Base-by-base conservation (phyloP, 495 filamentous ascomycete genomes). In the Aspergillus incahuasiensis region DNA sequence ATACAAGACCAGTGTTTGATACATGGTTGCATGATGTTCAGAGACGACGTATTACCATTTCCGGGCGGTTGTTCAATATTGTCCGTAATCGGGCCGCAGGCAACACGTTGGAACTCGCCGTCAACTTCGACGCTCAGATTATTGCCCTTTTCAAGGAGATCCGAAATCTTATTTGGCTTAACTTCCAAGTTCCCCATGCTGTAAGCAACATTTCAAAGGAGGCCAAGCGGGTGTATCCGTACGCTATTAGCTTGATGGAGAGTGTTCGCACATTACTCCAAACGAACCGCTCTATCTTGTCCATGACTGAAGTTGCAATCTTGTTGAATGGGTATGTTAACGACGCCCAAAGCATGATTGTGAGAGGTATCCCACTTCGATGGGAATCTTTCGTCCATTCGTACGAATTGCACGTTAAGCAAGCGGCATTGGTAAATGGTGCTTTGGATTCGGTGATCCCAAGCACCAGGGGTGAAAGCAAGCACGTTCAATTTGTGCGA, bases 141-240 rank as follows among this genome's bases (percentile, higher is more conserved):
- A 99, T 97, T 68, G 89, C 91, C 0, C 73, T 99, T 28, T 99
- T 97, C 79, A 99, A 99, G 65, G 94, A 99, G 73, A 95, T 96
- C n/a, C 84, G 94, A 22, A 97, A 97, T 63, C 79, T 99, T 25
- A 81, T 90, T 22, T 97, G 92, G 91, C 83, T 94, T 43, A 91
- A 88, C 63, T 97, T 88, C 68, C 84, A 87, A 50, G 89, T 99
- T 24, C 94, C 95, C 21, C 94, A 97, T 74, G 79, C 86, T 1
- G 86, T 99, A 63, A 96, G 85, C 79, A 97, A 90, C 60, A 87
- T 95, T 57, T 95, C 94, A 3, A 97, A 96, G 70, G 94, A 97
- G 64, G 95, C 94, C 1, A 96, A 95, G 68, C 82, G 92, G 35
- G 94, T 97, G 9, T 99, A 99, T 64, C 94, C 94, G 1, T 97